Evolutionary conservation across 441 rosid species (phyloP).

Genomic region (Populus hybrid): DNA sequence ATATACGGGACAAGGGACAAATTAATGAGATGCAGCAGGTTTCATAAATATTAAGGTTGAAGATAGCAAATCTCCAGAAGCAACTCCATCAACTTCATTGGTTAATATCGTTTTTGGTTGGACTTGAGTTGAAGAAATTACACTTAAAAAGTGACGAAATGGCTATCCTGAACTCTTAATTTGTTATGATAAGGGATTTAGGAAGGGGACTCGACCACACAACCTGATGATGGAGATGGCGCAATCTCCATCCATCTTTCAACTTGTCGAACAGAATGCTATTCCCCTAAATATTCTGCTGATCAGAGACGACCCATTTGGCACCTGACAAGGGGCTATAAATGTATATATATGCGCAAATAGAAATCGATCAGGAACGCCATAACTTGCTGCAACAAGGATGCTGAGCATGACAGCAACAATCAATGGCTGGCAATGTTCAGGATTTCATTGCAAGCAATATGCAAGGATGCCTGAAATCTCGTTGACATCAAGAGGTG

Average conservation of each 20-base stretch:
- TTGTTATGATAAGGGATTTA: too few relatives aligned
- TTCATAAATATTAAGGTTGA: too few relatives aligned
- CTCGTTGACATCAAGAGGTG: constrained; percentile 16
- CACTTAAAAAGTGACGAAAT: background rate
- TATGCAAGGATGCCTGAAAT: background rate
- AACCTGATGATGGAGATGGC: background rate
- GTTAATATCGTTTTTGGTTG: background rate
- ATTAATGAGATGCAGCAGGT: too few relatives aligned
- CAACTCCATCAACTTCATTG: background rate
- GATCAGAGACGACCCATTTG: background rate
- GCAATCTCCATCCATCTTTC: background rate
- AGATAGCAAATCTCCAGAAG: too few relatives aligned
- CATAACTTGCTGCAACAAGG: background rate
- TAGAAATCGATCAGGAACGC: background rate
- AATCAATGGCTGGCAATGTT: constrained; percentile 3
- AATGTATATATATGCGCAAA: background rate
- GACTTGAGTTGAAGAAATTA: background rate
- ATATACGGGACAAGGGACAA: too few relatives aligned
- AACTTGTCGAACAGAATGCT: background rate
- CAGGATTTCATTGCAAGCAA: constrained; percentile 7
- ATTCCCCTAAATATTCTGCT: background rate
- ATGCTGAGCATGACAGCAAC: constrained; percentile 16
- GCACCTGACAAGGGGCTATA: background rate
- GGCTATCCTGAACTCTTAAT: background rate
- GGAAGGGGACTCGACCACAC: too few relatives aligned